phyloP scores from a whole-genome alignment of 768 basidiomycete genomes.

The Vararia minispora region DNA sequence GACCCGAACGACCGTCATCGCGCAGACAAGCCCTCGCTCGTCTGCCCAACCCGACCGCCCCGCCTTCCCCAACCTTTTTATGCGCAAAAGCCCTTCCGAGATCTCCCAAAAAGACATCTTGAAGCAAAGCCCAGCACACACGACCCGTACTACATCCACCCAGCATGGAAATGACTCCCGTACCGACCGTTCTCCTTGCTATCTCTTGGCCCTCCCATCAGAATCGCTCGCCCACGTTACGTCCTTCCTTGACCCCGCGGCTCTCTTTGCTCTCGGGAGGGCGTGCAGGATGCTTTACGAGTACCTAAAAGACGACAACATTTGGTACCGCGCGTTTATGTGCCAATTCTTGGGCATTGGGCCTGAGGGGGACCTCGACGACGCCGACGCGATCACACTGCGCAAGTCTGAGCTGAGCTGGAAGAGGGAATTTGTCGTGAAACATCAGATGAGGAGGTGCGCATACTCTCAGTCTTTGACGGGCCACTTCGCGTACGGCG shows the following conservation, averaged over 20 bases:
- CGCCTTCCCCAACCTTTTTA: constrained; percentile 34
- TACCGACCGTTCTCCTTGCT: constrained; percentile 13
- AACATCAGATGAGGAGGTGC: constrained; percentile 46
- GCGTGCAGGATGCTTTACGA: constrained; percentile 41
- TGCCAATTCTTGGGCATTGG: constrained; percentile 54
- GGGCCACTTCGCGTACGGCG: no score
- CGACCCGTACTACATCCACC: constrained; percentile 24
- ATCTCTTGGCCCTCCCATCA: constrained; percentile 42
- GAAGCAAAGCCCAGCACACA: constrained; percentile 21
- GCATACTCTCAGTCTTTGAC: constrained; percentile 9
- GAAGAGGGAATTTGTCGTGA: constrained; percentile 56
- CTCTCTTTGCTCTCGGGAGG: constrained; percentile 44
- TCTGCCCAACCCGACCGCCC: constrained; percentile 16
- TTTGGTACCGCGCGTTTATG: constrained; percentile 69
- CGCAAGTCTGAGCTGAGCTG: constrained; percentile 49
- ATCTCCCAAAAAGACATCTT: constrained; percentile 26
- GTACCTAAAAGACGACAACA: constrained; percentile 69
- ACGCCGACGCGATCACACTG: constrained; percentile 35
- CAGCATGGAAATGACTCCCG: constrained; percentile 16
- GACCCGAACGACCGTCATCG: constrained; percentile 18
- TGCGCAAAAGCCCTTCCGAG: constrained; percentile 48
- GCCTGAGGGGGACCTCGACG: constrained; percentile 47
- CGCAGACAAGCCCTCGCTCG: constrained; percentile 16
- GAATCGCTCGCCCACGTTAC: constrained; percentile 75
- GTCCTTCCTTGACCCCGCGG: constrained; percentile 53